Percentiles rank a stretch among this genome's conserved stretches.
phyloP scores from a whole-genome alignment of 768 basidiomycete genomes.

The Mycena indigotica region DNA sequence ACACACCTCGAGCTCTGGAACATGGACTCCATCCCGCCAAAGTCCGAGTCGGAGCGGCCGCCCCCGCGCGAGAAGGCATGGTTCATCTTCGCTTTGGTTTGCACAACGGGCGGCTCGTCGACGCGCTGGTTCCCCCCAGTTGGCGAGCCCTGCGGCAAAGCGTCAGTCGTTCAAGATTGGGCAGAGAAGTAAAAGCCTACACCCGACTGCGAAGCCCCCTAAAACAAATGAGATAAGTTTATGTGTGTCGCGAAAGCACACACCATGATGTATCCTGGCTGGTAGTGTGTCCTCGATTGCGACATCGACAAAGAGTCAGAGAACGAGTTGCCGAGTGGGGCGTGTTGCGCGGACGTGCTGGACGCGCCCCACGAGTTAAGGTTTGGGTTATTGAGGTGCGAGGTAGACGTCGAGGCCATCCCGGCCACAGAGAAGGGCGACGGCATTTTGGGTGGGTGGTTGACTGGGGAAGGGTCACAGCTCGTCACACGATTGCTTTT shows the following conservation, averaged over 20 bases:
- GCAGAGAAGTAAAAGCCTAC: constrained; percentile 34
- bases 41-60: constrained; percentile 55
- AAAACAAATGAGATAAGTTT: not conserved
- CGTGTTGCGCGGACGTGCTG: too few species aligned
- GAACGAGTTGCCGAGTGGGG: constrained; percentile 38
- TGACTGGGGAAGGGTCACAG: not conserved
- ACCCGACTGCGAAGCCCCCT: constrained; percentile 68
- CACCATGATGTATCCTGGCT: constrained; percentile 81
- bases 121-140: constrained; percentile 58
- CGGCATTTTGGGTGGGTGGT: not conserved
- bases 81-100: constrained; percentile 81
- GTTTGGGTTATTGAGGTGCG: constrained; percentile 44
- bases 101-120: constrained; percentile 75
- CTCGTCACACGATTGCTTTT: not conserved
- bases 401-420: constrained; percentile 53
- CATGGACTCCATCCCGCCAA: constrained; percentile 79
- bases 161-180: constrained; percentile 6
- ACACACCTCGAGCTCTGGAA: constrained; percentile 70
- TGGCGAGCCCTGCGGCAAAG: constrained; percentile 40
- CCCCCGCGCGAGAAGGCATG: constrained; percentile 60
- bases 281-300: constrained; percentile 76
- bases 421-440: constrained; percentile 57
- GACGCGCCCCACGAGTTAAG: too few species aligned
- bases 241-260: constrained; percentile 21
- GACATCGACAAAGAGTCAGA: constrained; percentile 64